Evolutionary conservation across 371 early-diverging fungal genomes (phyloP), one percentile per base, ranked within the genome.

Genomic region (Amoeboaphelidium protococcarum): DNA sequence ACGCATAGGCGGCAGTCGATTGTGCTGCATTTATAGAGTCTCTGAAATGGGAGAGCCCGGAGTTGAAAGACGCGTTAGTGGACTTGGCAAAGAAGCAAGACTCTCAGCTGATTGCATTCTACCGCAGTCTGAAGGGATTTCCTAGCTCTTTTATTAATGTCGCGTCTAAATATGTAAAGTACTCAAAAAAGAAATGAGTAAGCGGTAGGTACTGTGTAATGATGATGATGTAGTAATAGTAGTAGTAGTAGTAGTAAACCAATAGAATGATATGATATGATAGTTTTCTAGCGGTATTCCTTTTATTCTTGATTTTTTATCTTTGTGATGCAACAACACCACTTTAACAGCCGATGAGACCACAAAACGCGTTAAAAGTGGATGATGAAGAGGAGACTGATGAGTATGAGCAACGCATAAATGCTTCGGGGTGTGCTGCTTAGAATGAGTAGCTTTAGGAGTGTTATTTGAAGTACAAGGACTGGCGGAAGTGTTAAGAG

Each of bases 371-470:
- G n/a, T n/a, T n/a, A n/a, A n/a, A n/a, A n/a, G 37, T 16, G 37
- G 37, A 43, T 43, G 20, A 6, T n/a, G 13, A n/a, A 4, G 23
- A 23, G 6, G 43, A 43, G 23, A 19, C 13, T 6, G 43, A 43
- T n/a, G 22, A 20, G 23, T 43, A 43, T 23, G 43, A 43, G 19
- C 12, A 20, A 22, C 6, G 22, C 6, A 20, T 43, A 49, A 46
- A 21, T 24, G 57, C 60, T 47, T 74, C 77, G 12, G 84, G 84
- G 0, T 83, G 84, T 47, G 63, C 56, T 46, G 55, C 65, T 42
- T 73, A 80, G 53, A 79, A 82, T 52, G 75, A 77, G 50, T 64
- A 61, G n/a, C 59, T 83, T 25, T 77, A 75, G 49, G 49, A 73
- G 46, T 83, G 84, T 57, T 73, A 71, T 56, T 67, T 61, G 26